Evolutionary conservation across 306 rosid genomes (phyloP), one percentile per base, ranked within the genome.

Genomic region (Benincasa hispida): DNA sequence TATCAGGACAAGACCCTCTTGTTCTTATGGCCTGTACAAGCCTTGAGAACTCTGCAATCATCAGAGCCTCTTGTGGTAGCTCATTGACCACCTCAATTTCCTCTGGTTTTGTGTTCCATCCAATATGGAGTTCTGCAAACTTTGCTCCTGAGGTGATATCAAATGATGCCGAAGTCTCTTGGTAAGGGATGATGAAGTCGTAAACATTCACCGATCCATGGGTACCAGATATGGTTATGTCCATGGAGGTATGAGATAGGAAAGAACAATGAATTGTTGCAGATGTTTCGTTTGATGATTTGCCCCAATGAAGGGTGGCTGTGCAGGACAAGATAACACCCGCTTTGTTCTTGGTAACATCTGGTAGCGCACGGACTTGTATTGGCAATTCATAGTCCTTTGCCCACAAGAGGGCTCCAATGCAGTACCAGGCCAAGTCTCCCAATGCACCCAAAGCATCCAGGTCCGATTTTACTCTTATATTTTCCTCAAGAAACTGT

Each of bases 391-490:
- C 78, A 72, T 89, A 87, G 82, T 79, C 77, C 74, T 80, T 90
- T 24, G 92, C 94, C 96, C 92, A 92, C 81, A 92, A 76, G 82
- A 82, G 73, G 72, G 92, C 96, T 75, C 86, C 86, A 34, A 92
- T 85, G 82, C 92, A 87, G 84, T 92, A 90, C 98, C 98, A 92
- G 11, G 79, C 96, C 19, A 82, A 15, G 90, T 72, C 90, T 66
- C 98, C 92, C 58, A 92, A 84, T 5, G 85, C 96, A 69, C 98
- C 98, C 13, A 92, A 91, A 34, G 79, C 84, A 76, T 92, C 90
- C 72, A 90, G 72, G 62, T 90, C 92, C 41, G 92, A 83, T 56
- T 87, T 86, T 9, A 87, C 90, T 79, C 98, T 84, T 41, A 92
- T 85, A 81, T 87, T 74, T 78, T 50, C 86, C 79, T 85, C 87